phyloP scores from a whole-genome alignment of 106 monocot species.

The Amphibolis antarctica region DNA sequence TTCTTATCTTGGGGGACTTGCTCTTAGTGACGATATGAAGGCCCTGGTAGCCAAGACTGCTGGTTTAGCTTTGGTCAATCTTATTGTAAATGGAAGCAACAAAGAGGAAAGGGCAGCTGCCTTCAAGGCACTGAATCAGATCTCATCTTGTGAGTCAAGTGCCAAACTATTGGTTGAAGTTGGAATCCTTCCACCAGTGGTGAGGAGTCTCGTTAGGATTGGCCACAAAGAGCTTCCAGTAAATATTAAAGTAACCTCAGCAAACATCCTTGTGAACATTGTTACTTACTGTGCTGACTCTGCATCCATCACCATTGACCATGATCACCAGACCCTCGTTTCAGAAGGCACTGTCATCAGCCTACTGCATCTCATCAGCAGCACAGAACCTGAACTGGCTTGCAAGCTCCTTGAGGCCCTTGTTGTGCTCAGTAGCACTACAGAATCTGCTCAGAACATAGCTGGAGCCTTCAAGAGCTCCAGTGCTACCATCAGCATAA shows the following conservation, averaged over 20 bases:
- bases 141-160: conserved; percentile 15
- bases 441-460: conserved; percentile 33
- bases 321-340: conserved; percentile 37
- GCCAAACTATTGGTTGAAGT: conserved; percentile 6
- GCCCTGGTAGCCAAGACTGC: conserved; percentile 12
- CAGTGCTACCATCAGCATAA: conserved; percentile 65
- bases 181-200: conserved; percentile 24
- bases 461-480: conserved; percentile 78
- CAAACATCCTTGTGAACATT: conserved; percentile 24
- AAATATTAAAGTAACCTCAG: conserved; percentile 16
- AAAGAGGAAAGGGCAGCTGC: conserved; percentile 10
- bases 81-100: conserved; percentile 27
- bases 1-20: conserved; percentile 16
- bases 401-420: conserved; percentile 80
- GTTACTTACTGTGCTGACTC: conserved; percentile 5
- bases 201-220: conserved; percentile 8
- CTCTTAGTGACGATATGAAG: conserved; percentile 20
- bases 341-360: conserved; percentile 75
- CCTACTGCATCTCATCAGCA: conserved; percentile 86
- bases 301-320: conserved; percentile 41
- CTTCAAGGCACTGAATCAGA: conserved; percentile 20
- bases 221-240: conserved; percentile 13
- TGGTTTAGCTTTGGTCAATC: conserved; percentile 34
- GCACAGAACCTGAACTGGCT: conserved; percentile 77
- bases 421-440: conserved; percentile 63